Evolutionary conservation across 306 rosid species (phyloP).

Genomic region (Inga oerstediana): DNA sequence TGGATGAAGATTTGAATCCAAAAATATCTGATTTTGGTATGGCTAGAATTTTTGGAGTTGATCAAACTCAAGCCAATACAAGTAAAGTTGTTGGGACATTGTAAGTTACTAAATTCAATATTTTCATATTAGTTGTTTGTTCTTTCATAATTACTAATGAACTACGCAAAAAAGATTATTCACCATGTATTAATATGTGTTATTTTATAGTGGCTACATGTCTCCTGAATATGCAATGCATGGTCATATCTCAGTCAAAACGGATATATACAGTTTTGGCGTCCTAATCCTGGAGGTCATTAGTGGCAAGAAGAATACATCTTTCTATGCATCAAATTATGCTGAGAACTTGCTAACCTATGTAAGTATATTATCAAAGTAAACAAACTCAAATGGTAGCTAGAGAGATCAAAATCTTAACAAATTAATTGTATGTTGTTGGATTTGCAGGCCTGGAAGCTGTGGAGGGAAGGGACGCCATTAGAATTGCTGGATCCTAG

Average conservation of each 20-base stretch:
- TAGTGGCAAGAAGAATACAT: not conserved
- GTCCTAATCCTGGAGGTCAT: not conserved
- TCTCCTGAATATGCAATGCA: not conserved
- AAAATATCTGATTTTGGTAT: too few relatives aligned
- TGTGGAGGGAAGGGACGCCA: not conserved
- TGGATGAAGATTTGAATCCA: too few relatives aligned
- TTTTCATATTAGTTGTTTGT: not conserved
- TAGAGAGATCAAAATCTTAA: not conserved
- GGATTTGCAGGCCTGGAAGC: not conserved
- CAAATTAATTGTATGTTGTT: too few relatives aligned
- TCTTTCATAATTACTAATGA: not conserved
- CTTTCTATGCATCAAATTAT: not conserved
- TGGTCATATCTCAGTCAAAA: not conserved
- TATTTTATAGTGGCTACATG: not conserved
- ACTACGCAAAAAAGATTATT: not conserved
- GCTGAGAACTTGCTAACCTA: not conserved
- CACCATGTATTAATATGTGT: not conserved
- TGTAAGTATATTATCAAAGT: not conserved
- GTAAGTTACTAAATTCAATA: not conserved
- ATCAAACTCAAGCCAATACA: not conserved
- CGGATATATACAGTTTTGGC: not conserved
- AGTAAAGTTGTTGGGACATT: not conserved
- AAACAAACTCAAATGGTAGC: not conserved
- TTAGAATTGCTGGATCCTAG: not conserved
- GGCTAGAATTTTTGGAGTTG: too few relatives aligned